Conservation (phyloP, 2,329 filamentous ascomycete species). For the Rutstroemia sydowiana region DNA sequence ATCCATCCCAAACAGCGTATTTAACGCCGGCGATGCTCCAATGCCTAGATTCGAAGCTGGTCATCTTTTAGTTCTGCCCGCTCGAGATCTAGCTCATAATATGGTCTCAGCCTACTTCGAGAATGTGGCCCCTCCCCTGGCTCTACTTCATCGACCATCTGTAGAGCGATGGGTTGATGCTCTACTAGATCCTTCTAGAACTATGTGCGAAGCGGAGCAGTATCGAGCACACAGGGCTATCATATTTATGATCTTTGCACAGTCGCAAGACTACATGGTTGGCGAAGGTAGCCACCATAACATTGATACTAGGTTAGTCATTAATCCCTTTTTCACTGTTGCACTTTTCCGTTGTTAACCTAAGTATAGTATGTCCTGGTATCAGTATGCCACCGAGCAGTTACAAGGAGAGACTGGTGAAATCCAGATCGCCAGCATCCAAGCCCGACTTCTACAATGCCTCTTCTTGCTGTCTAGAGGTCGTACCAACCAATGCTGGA, state of each 20-base stretch:
- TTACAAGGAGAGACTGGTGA: conserved; percentile 29
- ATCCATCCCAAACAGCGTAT: too few species aligned
- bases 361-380: conserved; percentile 19
- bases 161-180: conserved; percentile 43
- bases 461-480: conserved; percentile 29
- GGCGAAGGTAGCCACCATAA: not conserved
- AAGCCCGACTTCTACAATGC: conserved; percentile 34
- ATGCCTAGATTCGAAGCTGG: too few species aligned
- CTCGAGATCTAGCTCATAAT: conserved; percentile 7
- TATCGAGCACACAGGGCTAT: conserved; percentile 32
- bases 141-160: conserved; percentile 48
- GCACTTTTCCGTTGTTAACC: conserved; percentile 1
- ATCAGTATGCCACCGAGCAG: conserved; percentile 25
- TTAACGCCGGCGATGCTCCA: too few species aligned
- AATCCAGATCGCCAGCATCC: conserved; percentile 30
- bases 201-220: conserved; percentile 33
- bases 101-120: conserved; percentile 49
- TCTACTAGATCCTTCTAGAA: conserved; percentile 37
- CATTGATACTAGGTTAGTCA: not conserved
- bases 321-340: not conserved
- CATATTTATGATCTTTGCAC: conserved; percentile 44
- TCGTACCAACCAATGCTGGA: conserved; percentile 31
- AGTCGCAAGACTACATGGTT: conserved; percentile 35
- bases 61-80: too few species aligned
- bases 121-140: conserved; percentile 51